These are phyloP conservation scores for Coemansia sp. DNA, from an alignment of 192 early-diverging fungal genomes.

Conservation along the genomic window DNA sequence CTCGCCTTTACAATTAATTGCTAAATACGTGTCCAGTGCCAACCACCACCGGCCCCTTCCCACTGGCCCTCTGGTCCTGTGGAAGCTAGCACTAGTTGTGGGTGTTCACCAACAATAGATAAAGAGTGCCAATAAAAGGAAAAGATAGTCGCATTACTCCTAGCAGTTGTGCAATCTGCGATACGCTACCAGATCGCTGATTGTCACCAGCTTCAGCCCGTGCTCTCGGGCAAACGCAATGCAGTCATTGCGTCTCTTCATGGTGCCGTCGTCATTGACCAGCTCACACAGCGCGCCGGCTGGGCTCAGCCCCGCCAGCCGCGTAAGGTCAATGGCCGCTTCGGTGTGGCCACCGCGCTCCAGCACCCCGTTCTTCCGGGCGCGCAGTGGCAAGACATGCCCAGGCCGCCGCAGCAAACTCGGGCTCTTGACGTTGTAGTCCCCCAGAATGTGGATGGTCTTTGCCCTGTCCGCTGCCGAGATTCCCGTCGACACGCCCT, in stretches of 20 bases:
- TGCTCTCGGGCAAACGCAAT: slow-evolving; percentile 79
- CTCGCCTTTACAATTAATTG: too few species aligned
- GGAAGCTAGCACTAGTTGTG: neutral
- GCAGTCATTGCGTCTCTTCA: slow-evolving; percentile 95
- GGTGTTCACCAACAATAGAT: neutral
- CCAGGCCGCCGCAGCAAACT: slow-evolving; percentile 84
- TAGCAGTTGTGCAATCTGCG: slow-evolving; percentile 44
- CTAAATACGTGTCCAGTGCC: neutral
- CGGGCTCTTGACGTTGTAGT: slow-evolving; percentile 61
- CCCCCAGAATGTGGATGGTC: slow-evolving; percentile 76
- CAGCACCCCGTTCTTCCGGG: slow-evolving; percentile 76
- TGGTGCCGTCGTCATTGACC: slow-evolving; percentile 84
- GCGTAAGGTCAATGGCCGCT: slow-evolving; percentile 83
- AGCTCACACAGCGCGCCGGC: slow-evolving; percentile 94
- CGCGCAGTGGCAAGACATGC: slow-evolving; percentile 92
- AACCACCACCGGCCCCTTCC: neutral
- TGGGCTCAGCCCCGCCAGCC: slow-evolving; percentile 73
- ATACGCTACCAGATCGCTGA: slow-evolving; percentile 82
- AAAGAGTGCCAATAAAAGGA: neutral
- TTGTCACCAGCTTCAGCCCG: slow-evolving; percentile 83
- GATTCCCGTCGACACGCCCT: slow-evolving; percentile 93
- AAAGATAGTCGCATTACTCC: neutral
- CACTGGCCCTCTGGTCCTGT: neutral
- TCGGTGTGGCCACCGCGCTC: slow-evolving; percentile 94
- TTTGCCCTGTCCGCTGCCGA: slow-evolving; percentile 86